Evolutionary conservation across 1,284 basidiomycete species (phyloP).

Genomic region (Tremellales sp.): DNA sequence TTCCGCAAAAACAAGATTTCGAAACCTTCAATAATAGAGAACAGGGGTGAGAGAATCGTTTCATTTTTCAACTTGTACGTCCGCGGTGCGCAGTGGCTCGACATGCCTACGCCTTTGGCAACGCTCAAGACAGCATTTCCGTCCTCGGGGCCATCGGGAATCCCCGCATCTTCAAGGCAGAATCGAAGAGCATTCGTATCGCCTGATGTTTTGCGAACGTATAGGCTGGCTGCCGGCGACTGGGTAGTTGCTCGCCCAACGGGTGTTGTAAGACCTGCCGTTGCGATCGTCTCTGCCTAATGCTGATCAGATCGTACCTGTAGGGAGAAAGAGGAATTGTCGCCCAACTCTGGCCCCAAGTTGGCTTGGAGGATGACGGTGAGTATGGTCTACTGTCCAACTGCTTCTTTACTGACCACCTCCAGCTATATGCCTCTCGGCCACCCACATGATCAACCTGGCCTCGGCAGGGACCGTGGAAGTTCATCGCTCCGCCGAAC

Average conservation of each 20-base stretch:
- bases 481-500: constrained; percentile 23
- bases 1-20: too few species aligned
- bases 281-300: constrained; percentile 6
- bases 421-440: constrained; percentile 20
- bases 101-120: background rate
- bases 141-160: background rate
- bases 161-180: constrained; percentile 8
- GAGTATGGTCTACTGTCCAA: constrained; percentile 1
- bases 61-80: too few species aligned
- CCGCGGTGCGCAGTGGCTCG: too few species aligned
- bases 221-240: constrained; percentile 44
- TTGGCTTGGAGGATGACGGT: constrained; percentile 36
- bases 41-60: too few species aligned
- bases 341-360: constrained; percentile 38
- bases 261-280: background rate
- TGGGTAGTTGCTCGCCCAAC: constrained; percentile 23
- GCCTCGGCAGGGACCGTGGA: constrained; percentile 16
- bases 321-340: constrained; percentile 10
- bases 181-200: constrained; percentile 37
- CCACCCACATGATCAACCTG: constrained; percentile 22
- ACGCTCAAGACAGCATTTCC: background rate
- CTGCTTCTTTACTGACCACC: background rate
- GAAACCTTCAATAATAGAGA: too few species aligned
- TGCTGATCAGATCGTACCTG: background rate
- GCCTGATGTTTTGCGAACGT: constrained; percentile 34